Evolutionary conservation across 331 rosid genomes (phyloP), one percentile per base, ranked within the genome.

Genomic region (Quercus lobata): DNA sequence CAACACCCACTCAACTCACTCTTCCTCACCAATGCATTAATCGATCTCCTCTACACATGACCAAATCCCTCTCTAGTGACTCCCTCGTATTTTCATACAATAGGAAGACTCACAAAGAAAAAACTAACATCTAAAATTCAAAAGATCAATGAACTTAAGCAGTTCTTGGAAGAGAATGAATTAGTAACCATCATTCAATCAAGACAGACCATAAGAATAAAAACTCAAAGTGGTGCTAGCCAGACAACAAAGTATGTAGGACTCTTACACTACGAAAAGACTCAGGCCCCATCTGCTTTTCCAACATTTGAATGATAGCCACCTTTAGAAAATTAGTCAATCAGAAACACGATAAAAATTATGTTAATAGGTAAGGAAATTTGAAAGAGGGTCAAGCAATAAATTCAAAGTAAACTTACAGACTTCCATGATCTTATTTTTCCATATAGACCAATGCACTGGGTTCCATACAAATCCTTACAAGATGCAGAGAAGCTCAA

Each of bases 271-370:
- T 93, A 37, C 99, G 97, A 76, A 96, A 96, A 61, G 93, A 93
- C 88, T 96, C 99, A 0, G 98, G 97, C 69, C 99, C 99, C 99
- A 96, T 96, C 83, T 96, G 98, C 88, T 96, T 96, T 86, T 96
- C 99, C 90, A 96, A 76, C 98, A 96, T 93, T 82, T 96, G 98
- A 87, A 93, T 96, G 87, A 93, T 85, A 29, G 99, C 97, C 81
- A 96, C 98, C 99, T 96, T 83, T 76, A 80, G 44, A 24, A 14
- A 74, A 61, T 44, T 72, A 29, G 72, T 4, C 18, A 34, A 66
- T 34, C 57, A 73, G 60, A n/a, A 65, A 27, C 75, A 73, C 6
- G 19, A 69, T 75, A 8, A 69, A 53, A 76, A n/a, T 78, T 30
- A 79, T 62, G 34, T 58, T 57, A 63, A 25, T 65, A 24, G 21